Percentiles rank a stretch among this genome's conserved stretches.
These are phyloP conservation scores for Lasiodiplodia sp. DNA, from an alignment of 2,329 filamentous ascomycete genomes.

Conservation along the genomic window DNA sequence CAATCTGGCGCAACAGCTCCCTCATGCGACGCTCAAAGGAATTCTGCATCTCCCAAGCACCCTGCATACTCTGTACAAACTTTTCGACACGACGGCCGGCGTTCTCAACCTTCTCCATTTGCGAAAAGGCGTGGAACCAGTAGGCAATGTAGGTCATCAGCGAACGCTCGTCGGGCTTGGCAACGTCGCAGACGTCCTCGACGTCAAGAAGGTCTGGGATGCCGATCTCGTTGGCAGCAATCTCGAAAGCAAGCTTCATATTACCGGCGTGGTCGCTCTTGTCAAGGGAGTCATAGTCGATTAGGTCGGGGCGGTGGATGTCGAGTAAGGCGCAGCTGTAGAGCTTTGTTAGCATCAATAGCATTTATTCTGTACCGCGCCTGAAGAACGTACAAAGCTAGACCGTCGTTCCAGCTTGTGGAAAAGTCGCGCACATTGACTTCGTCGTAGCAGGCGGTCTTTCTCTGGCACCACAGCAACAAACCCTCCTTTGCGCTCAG, in stretches of 20 bases:
- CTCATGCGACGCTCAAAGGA: slow-evolving; percentile 92
- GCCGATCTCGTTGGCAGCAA: slow-evolving; percentile 93
- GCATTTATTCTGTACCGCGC: neutral
- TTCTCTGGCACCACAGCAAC: slow-evolving; percentile 95
- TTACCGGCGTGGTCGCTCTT: slow-evolving; percentile 94
- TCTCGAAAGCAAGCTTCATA: slow-evolving; percentile 97
- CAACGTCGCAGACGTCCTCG: slow-evolving; percentile 96
- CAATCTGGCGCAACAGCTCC: slow-evolving; percentile 77
- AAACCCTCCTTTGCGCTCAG: slow-evolving; percentile 97
- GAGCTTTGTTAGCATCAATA: slow-evolving; percentile 17
- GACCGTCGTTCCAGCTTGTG: slow-evolving; percentile 93
- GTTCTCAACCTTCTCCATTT: slow-evolving; percentile 98
- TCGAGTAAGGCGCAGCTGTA: slow-evolving; percentile 83
- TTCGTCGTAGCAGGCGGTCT: slow-evolving; percentile 97
- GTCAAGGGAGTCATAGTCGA: slow-evolving; percentile 94
- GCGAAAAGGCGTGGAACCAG: slow-evolving; percentile 99
- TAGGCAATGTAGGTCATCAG: slow-evolving; percentile 99
- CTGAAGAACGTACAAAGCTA: slow-evolving; percentile 72
- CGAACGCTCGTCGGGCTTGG: slow-evolving; percentile 93
- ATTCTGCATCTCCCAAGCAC: slow-evolving; percentile 99
- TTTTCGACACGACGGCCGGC: slow-evolving; percentile 96
- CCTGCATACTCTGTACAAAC: slow-evolving; percentile 98
- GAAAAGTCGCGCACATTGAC: slow-evolving; percentile 97
- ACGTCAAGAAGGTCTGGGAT: slow-evolving; percentile 96
- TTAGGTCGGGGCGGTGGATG: slow-evolving; percentile 95